These are phyloP conservation scores for Solanum pinnatisectum DNA, from an alignment of 257 asterid genomes.

Conservation along the genomic window DNA sequence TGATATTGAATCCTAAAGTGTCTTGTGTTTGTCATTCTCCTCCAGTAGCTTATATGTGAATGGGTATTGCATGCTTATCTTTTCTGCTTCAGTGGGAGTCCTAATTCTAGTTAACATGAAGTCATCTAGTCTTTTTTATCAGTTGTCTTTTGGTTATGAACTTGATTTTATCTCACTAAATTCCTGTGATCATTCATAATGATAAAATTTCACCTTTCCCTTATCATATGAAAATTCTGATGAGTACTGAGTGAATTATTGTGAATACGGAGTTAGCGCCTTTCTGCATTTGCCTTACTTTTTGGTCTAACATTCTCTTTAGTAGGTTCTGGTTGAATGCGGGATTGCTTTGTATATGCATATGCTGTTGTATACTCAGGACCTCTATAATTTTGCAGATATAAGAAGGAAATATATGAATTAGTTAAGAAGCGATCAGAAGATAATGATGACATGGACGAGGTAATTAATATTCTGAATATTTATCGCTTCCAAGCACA, in stretches of 20 bases:
- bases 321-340: neutral
- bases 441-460: neutral
- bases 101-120: neutral
- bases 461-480: slow-evolving; percentile 34
- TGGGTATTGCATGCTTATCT: neutral
- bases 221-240: neutral
- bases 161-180: neutral
- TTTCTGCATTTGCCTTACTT: neutral
- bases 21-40: neutral
- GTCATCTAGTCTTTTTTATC: neutral
- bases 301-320: neutral
- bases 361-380: neutral
- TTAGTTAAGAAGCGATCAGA: slow-evolving; percentile 56
- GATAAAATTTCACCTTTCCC: neutral
- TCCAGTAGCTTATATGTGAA: neutral
- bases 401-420: slow-evolving; percentile 70
- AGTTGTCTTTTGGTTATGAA: neutral
- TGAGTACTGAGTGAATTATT: neutral
- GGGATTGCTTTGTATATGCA: neutral
- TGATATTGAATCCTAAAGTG: neutral
- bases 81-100: neutral
- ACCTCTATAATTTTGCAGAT: slow-evolving; percentile 32
- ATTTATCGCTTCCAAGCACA: neutral
- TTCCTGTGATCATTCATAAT: neutral
- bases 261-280: neutral